These are phyloP conservation scores for Penicillium fuscoglaucum DNA, from an alignment of 2,329 filamentous ascomycete genomes.

Conservation along the genomic window DNA sequence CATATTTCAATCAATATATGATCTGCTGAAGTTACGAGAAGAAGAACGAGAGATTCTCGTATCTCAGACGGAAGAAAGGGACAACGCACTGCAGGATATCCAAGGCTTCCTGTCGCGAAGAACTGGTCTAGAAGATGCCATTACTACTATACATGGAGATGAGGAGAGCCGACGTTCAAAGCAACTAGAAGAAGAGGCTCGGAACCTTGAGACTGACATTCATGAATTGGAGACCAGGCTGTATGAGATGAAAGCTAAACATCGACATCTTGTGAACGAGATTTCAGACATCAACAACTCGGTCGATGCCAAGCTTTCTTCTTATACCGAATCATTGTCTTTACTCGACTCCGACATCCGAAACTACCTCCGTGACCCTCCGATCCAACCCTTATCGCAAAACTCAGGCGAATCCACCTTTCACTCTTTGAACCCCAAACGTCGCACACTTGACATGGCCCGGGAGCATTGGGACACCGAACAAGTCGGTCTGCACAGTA, in stretches of 20 bases:
- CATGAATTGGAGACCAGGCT: constrained; percentile 57
- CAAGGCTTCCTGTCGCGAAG: constrained; percentile 54
- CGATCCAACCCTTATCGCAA: constrained; percentile 40
- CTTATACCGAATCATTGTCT: constrained; percentile 57
- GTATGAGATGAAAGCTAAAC: constrained; percentile 55
- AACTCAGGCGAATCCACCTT: constrained; percentile 42
- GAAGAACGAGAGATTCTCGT: constrained; percentile 56
- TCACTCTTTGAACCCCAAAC: constrained; percentile 54
- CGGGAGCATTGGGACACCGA: constrained; percentile 58
- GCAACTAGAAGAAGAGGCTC: constrained; percentile 52
- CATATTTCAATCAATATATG: constrained; percentile 58
- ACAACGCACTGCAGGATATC: constrained; percentile 52
- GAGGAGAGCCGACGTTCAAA: constrained; percentile 47
- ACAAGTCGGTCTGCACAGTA: constrained; percentile 45
- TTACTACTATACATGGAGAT: constrained; percentile 50
- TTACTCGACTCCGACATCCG: constrained; percentile 57
- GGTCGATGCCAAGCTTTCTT: constrained; percentile 59
- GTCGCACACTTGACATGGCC: constrained; percentile 61
- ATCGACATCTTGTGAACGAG: constrained; percentile 54
- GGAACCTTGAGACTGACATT: constrained; percentile 57
- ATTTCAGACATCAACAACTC: constrained; percentile 57
- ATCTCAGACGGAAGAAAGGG: constrained; percentile 46
- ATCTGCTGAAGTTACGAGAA: constrained; percentile 57
- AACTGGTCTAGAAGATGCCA: constrained; percentile 52
- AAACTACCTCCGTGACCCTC: constrained; percentile 53